A percentile compares a stretch with the other conserved stretches of the same genome.
Conservation (phyloP, 129 eudicot species). For the Escallonia herrerae region DNA sequence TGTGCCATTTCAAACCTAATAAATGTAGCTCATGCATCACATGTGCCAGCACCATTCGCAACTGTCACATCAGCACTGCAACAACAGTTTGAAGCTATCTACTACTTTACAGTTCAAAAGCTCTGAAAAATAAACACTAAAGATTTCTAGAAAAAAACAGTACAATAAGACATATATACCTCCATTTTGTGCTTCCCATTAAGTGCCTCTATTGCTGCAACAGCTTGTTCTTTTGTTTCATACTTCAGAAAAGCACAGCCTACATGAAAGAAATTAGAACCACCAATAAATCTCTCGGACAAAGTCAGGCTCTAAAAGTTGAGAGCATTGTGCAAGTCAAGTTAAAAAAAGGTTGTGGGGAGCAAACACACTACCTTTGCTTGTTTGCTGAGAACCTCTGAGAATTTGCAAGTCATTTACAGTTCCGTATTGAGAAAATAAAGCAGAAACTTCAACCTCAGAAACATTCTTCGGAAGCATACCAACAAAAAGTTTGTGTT, state of each 20-base stretch:
- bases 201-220: conserved; percentile 88
- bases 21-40: too few species aligned
- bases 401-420: conserved; percentile 86
- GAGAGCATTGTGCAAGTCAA: not conserved
- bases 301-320: not conserved
- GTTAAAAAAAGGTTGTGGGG: conserved; percentile 2
- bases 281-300: not conserved
- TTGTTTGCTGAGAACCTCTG: conserved; percentile 95
- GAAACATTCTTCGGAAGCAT: conserved; percentile 96
- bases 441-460: conserved; percentile 76
- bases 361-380: conserved; percentile 60
- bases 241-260: conserved; percentile 98
- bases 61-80: too few species aligned
- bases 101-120: not conserved
- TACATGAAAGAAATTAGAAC: conserved; percentile 1
- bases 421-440: conserved; percentile 80
- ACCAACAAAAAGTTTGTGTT: conserved; percentile 93
- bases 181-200: conserved; percentile 98
- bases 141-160: too few species aligned
- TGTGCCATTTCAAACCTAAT: too few species aligned
- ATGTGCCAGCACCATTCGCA: too few species aligned
- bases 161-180: conserved; percentile 25
- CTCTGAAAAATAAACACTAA: not conserved
- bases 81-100: not conserved
- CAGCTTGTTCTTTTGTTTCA: conserved; percentile 94